Evolutionary conservation across 768 basidiomycete genomes (phyloP).

Genomic region (Cyclocybe cylindracea): DNA sequence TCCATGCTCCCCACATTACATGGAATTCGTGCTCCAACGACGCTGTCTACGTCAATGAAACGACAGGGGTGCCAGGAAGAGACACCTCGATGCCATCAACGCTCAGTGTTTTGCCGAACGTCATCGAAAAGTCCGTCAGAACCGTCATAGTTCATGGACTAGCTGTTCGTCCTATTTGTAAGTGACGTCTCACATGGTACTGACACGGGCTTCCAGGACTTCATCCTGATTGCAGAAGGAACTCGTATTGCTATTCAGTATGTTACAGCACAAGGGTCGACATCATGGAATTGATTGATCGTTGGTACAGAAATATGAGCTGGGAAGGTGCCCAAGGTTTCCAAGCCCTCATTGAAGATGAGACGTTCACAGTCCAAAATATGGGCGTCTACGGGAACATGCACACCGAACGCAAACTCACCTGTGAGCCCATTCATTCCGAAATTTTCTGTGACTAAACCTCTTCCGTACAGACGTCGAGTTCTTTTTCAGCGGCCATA

Average conservation of each 20-base stretch:
- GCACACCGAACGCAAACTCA: constrained; percentile 66
- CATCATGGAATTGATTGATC: not conserved
- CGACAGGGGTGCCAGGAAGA: constrained; percentile 32
- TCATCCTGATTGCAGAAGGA: constrained; percentile 44
- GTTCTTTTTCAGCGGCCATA: constrained; percentile 59
- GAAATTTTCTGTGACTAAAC: not conserved
- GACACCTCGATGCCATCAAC: constrained; percentile 62
- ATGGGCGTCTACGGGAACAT: constrained; percentile 62
- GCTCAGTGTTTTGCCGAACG: constrained; percentile 64
- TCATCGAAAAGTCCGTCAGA: constrained; percentile 68
- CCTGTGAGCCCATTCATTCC: constrained; percentile 41
- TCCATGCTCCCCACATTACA: constrained; percentile 65
- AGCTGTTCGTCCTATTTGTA: constrained; percentile 41
- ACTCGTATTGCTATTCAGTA: constrained; percentile 56
- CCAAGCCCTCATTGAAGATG: constrained; percentile 59
- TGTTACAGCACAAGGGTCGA: not conserved
- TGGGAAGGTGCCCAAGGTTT: constrained; percentile 69
- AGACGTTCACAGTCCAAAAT: constrained; percentile 63
- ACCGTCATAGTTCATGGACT: constrained; percentile 69
- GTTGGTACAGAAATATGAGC: constrained; percentile 36
- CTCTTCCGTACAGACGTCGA: constrained; percentile 44
- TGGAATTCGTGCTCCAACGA: constrained; percentile 58
- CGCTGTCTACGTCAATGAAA: constrained; percentile 53
- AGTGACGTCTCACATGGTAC: constrained; percentile 2
- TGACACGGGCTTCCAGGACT: constrained; percentile 28